Evolutionary conservation across 176 grass and related monocot species (phyloP).

Genomic region (Musa schizocarpa): DNA sequence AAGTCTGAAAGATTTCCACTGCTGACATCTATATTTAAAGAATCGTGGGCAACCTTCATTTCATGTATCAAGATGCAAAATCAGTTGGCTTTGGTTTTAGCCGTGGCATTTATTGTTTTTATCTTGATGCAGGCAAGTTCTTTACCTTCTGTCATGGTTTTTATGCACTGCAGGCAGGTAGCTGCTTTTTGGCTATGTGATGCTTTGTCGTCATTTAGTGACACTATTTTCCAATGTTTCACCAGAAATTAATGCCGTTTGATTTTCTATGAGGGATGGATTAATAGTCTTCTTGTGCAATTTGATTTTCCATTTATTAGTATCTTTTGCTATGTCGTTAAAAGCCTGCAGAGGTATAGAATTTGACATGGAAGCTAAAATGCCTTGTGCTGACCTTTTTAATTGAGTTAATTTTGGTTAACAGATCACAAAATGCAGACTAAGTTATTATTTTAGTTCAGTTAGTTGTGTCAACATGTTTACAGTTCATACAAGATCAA

Average conservation of each 20-base stretch:
- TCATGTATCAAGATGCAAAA: slow-evolving; percentile 40
- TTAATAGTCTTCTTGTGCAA: too few relatives aligned
- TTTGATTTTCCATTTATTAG: too few relatives aligned
- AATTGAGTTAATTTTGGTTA: too few relatives aligned
- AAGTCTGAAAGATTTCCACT: slow-evolving; percentile 29
- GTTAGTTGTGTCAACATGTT: too few relatives aligned
- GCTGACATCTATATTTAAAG: slow-evolving; percentile 28
- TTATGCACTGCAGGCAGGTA: background rate
- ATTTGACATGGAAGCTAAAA: too few relatives aligned
- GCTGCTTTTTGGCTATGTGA: background rate
- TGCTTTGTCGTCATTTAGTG: background rate
- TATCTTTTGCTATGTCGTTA: too few relatives aligned
- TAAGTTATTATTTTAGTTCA: too few relatives aligned
- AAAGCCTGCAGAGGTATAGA: too few relatives aligned
- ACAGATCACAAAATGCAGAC: too few relatives aligned
- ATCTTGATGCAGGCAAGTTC: slow-evolving; percentile 73
- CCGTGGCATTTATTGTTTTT: slow-evolving; percentile 38
- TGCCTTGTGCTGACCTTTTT: too few relatives aligned
- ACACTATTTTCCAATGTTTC: background rate
- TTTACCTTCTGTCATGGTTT: background rate
- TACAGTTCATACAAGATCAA: too few relatives aligned
- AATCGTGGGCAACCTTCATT: slow-evolving; percentile 39
- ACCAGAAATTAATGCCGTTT: background rate
- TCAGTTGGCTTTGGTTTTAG: slow-evolving; percentile 42
- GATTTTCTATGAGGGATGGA: background rate